Percentiles rank a stretch among this genome's conserved stretches.
phyloP scores from a whole-genome alignment of 1,284 basidiomycete genomes.

The Ustilago bromivora region DNA sequence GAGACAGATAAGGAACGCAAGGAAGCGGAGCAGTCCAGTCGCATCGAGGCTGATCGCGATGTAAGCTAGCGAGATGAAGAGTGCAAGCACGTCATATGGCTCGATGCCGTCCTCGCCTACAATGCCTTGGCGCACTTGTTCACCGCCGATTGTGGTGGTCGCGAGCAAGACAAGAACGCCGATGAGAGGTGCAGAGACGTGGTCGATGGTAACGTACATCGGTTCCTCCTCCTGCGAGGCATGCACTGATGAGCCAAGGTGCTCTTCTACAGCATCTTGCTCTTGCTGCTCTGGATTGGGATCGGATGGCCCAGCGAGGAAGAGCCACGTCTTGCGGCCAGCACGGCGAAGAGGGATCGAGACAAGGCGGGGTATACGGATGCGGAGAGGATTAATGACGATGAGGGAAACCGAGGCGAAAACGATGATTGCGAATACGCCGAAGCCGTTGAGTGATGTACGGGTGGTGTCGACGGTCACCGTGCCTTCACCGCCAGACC shows the following conservation, averaged over 20 bases:
- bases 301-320: conserved; percentile 32
- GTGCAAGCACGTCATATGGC: conserved; percentile 91
- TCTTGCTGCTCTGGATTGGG: conserved; percentile 18
- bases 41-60: conserved; percentile 92
- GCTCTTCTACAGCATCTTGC: conserved; percentile 26
- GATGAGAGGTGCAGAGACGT: conserved; percentile 75
- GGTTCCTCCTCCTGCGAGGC: neutral
- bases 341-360: conserved; percentile 14
- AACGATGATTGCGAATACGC: conserved; percentile 67
- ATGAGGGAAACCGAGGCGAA: conserved; percentile 65
- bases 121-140: conserved; percentile 78
- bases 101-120: conserved; percentile 80
- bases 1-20: conserved; percentile 73
- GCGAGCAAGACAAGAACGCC: conserved; percentile 84
- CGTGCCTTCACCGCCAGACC: conserved; percentile 8
- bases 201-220: conserved; percentile 48
- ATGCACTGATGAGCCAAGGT: neutral
- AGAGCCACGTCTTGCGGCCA: conserved; percentile 19
- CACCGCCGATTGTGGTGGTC: conserved; percentile 78
- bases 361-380: conserved; percentile 52
- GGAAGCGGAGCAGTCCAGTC: conserved; percentile 85
- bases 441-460: conserved; percentile 64
- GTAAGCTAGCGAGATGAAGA: conserved; percentile 93
- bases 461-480: conserved; percentile 38
- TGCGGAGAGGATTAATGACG: conserved; percentile 59